A percentile compares a stretch with the other conserved stretches of the same genome.
Conservation (phyloP, 2,329 filamentous ascomycete genomes). For the Epichloe baconii region DNA sequence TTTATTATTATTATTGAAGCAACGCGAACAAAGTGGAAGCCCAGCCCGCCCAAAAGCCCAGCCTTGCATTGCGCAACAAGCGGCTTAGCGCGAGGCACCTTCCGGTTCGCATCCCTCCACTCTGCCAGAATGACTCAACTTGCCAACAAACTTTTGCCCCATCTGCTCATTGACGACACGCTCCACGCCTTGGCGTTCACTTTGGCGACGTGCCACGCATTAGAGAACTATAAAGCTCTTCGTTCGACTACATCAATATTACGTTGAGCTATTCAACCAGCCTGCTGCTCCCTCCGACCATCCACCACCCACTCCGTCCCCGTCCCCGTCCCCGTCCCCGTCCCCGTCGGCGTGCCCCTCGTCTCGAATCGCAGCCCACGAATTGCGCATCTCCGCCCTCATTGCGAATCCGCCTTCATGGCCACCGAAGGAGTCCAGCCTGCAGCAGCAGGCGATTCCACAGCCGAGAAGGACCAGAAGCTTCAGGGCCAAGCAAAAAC, state of each 20-base stretch:
- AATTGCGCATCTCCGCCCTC: background rate
- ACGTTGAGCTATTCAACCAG: background rate
- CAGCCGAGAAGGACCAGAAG: slow-evolving; percentile 15
- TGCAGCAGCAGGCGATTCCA: slow-evolving; percentile 14
- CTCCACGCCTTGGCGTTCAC: background rate
- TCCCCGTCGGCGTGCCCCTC: background rate
- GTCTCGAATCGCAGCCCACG: background rate
- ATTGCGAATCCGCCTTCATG: slow-evolving; percentile 12
- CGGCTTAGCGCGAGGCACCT: slow-evolving; percentile 21
- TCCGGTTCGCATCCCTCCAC: slow-evolving; percentile 7
- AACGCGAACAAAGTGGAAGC: too few relatives aligned
- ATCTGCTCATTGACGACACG: background rate
- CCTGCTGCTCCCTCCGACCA: background rate
- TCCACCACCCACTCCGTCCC: background rate
- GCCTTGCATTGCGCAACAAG: background rate
- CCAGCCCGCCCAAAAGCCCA: background rate
- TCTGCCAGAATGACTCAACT: slow-evolving; percentile 25
- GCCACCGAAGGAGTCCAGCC: slow-evolving; percentile 19
- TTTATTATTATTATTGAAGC: too few relatives aligned
- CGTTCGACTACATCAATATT: background rate
- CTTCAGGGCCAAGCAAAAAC: slow-evolving; percentile 8
- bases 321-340: background rate
- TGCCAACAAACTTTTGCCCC: slow-evolving; percentile 12
- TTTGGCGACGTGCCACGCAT: background rate
- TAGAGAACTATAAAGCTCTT: background rate